Evolutionary conservation across 2,329 filamentous ascomycete species (phyloP).

Genomic region (Alternaria sp.): DNA sequence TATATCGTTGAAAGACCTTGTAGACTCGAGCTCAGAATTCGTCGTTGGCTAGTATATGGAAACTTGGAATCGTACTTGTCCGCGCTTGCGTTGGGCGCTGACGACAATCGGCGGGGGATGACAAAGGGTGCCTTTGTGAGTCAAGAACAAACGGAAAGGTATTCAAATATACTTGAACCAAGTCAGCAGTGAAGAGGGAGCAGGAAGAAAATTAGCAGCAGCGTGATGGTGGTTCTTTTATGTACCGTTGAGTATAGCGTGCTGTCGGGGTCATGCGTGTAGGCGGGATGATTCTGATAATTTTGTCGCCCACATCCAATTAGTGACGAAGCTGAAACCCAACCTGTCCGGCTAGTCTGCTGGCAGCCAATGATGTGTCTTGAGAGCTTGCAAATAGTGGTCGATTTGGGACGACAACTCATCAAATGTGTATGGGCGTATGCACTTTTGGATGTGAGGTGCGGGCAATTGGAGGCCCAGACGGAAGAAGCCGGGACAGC

Average conservation of each 20-base stretch:
- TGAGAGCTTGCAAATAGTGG: constrained; percentile 32
- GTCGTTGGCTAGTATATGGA: constrained; percentile 16
- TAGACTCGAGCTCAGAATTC: constrained; percentile 17
- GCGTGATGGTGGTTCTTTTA: constrained; percentile 34
- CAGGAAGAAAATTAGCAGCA: constrained; percentile 12
- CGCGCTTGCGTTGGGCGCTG: constrained; percentile 34
- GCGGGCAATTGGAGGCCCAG: constrained; percentile 35
- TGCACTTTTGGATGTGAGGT: constrained; percentile 25
- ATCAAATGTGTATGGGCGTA: constrained; percentile 43
- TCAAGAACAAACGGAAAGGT: constrained; percentile 13
- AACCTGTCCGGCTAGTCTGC: constrained; percentile 40
- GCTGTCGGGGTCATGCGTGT: constrained; percentile 45
- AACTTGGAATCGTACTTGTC: constrained; percentile 14
- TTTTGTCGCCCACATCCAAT: constrained; percentile 41
- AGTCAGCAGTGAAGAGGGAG: constrained; percentile 1
- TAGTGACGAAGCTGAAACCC: constrained; percentile 44
- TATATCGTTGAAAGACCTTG: constrained; percentile 18
- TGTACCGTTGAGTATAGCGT: constrained; percentile 35
- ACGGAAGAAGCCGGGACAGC: constrained; percentile 20
- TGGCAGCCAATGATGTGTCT: constrained; percentile 37
- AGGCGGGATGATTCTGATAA: constrained; percentile 43
- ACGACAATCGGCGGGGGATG: constrained; percentile 21
- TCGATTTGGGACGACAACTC: constrained; percentile 46
- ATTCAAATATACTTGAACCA: not conserved
- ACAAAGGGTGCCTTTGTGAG: constrained; percentile 29